Conservation (phyloP, 441 rosid genomes). For the Mallotus japonicus region DNA sequence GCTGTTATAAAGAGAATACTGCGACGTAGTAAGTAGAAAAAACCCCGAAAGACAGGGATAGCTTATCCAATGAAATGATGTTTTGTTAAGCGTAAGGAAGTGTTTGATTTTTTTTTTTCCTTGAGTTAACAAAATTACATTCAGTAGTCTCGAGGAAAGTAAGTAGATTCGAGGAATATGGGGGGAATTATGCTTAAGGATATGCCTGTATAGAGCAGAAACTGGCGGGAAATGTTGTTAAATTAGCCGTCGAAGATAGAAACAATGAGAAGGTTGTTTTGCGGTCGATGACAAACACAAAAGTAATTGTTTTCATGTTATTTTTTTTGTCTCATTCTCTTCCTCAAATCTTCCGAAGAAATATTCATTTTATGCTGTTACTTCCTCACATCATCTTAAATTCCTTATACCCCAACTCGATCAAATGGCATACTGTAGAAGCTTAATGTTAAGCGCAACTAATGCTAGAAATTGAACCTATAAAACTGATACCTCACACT, state of each 20-base stretch:
- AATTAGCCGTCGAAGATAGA: neutral
- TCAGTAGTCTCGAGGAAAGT: neutral
- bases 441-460: no score
- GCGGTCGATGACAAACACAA: slow-evolving; percentile 16
- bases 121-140: neutral
- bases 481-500: no score
- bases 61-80: slow-evolving; percentile 24
- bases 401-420: no score
- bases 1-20: neutral
- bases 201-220: slow-evolving; percentile 13
- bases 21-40: no score
- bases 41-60: slow-evolving; percentile 18
- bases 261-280: slow-evolving; percentile 21
- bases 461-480: no score
- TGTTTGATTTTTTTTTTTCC: no score
- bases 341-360: no score
- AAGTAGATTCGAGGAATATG: slow-evolving; percentile 16
- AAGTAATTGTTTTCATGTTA: neutral
- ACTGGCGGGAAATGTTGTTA: neutral
- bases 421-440: no score
- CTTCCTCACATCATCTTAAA: no score
- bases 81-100: neutral
- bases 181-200: slow-evolving; percentile 28
- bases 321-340: neutral
- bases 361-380: no score